A percentile compares a stretch with the other conserved stretches of the same genome.
These are phyloP conservation scores for Leccinum barrowsii DNA, from an alignment of 768 basidiomycete genomes.

Conservation along the genomic window DNA sequence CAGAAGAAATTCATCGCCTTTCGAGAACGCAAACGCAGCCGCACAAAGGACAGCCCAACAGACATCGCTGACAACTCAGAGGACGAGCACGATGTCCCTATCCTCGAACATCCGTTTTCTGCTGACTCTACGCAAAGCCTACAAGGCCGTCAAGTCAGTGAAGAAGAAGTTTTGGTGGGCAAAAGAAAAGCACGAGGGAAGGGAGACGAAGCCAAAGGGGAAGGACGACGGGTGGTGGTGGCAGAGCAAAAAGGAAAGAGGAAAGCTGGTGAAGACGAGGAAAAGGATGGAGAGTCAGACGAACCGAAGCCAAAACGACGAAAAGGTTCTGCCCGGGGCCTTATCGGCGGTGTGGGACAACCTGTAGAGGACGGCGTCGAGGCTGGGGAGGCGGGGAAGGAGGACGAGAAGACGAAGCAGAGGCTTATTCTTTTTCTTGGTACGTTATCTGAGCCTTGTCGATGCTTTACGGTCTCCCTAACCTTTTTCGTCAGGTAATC, in stretches of 20 bases:
- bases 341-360: slow-evolving; percentile 24
- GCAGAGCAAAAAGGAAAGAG: slow-evolving; percentile 30
- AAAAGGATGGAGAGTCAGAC: slow-evolving; percentile 33
- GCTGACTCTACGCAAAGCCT: slow-evolving; percentile 32
- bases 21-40: slow-evolving; percentile 59
- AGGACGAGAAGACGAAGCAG: slow-evolving; percentile 40
- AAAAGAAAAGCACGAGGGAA: slow-evolving; percentile 31
- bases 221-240: slow-evolving; percentile 27
- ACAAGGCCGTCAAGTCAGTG: slow-evolving; percentile 22
- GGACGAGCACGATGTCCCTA: slow-evolving; percentile 46
- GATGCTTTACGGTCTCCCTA: neutral
- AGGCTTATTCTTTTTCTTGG: slow-evolving; percentile 85
- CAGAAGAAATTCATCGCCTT: slow-evolving; percentile 88
- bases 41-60: slow-evolving; percentile 39
- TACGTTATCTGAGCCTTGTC: slow-evolving; percentile 31
- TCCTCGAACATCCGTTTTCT: slow-evolving; percentile 55
- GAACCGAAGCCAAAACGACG: slow-evolving; percentile 33
- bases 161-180: slow-evolving; percentile 22
- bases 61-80: slow-evolving; percentile 25
- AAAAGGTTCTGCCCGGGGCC: slow-evolving; percentile 23
- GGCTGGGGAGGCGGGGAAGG: slow-evolving; percentile 4
- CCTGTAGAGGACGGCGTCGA: slow-evolving; percentile 17
- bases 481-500: slow-evolving; percentile 59
- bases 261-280: slow-evolving; percentile 27
- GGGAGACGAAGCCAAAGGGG: slow-evolving; percentile 35